Base-by-base conservation (phyloP, 2,329 filamentous ascomycete species). In the Sporothrix inflata region DNA sequence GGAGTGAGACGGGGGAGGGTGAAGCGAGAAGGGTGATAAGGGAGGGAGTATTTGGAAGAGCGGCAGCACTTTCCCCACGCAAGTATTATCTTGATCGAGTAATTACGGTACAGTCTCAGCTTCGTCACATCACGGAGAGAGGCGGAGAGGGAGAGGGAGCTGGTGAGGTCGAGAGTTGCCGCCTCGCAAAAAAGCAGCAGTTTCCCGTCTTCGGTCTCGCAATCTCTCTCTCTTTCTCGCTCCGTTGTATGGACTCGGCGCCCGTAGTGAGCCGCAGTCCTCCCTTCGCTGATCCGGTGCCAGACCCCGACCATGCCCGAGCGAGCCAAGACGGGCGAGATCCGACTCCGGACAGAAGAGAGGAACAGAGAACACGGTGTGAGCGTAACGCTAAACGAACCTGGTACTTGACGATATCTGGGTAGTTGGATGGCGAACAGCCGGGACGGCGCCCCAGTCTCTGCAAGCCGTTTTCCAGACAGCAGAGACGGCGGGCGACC, bases 31-130 rank as follows among this genome's bases (percentile, higher is more conserved):
- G 47, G n/a, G 21, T 55, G 12, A 42, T 27, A 16, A 38, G 66
- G 47, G 60, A 55, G 49, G 55, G 27, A 47, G 45, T 30, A 51
- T 45, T 74, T 71, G 71, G 72, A 75, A 74, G 89, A 93, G 92
- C 92, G 92, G 92, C 92, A 94, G 92, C 92, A 95, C 93, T 87
- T 94, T 95, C 92, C 93, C 91, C 93, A 95, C 93, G 93, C 93
- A 96, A 96, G 93, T 91, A 94, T 95, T 96, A 95, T 93, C 93
- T 96, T 96, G 93, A 93, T 96, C 93, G 92, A 95, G 92, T 95
- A 90, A 87, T 92, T 86, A 94, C 93, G 92, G 93, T 96, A 89
- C 91, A 90, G 91, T 95, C 93, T 96, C 93, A 95, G 93, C 93
- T 89, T 94, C 88, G 84, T 88, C 79, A 83, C 80, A 78, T 76